Conservation (phyloP, 495 filamentous ascomycete genomes). For the Trichocladium uniseriatum region DNA sequence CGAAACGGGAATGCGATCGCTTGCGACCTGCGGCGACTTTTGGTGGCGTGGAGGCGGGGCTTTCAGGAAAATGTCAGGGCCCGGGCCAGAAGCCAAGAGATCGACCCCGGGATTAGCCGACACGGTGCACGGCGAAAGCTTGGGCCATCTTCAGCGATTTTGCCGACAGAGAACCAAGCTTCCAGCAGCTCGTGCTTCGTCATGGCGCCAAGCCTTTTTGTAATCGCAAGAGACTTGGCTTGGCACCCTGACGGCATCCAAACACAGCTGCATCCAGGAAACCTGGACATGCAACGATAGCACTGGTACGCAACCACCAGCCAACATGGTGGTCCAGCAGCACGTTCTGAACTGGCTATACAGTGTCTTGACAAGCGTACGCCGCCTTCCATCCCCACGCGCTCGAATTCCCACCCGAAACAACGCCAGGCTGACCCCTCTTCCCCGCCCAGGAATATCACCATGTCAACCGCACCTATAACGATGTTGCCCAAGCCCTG, state of each 20-base stretch:
- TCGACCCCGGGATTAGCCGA: background rate
- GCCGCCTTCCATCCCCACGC: background rate
- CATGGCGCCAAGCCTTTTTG: constrained; percentile 6
- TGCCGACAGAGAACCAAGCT: too few species aligned
- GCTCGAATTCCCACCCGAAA: background rate
- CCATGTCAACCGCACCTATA: constrained; percentile 84
- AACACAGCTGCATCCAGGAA: too few species aligned
- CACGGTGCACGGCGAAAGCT: background rate
- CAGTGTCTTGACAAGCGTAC: constrained; percentile 72
- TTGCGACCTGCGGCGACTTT: too few species aligned
- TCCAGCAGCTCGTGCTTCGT: too few species aligned
- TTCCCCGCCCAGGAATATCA: constrained; percentile 65
- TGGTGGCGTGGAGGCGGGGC: too few species aligned
- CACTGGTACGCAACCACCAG: background rate
- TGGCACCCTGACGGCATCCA: background rate
- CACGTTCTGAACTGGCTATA: constrained; percentile 92
- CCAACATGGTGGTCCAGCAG: constrained; percentile 72
- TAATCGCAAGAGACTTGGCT: constrained; percentile 1
- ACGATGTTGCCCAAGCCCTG: constrained; percentile 76
- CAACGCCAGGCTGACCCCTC: constrained; percentile 9
- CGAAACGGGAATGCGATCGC: too few species aligned
- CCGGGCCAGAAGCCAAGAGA: background rate
- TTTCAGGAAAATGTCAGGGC: background rate
- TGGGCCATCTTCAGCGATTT: constrained; percentile 4
- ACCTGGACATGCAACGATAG: too few species aligned